Base-by-base conservation (phyloP, 2,329 filamentous ascomycete species). In the Botrytis fragariae region DNA sequence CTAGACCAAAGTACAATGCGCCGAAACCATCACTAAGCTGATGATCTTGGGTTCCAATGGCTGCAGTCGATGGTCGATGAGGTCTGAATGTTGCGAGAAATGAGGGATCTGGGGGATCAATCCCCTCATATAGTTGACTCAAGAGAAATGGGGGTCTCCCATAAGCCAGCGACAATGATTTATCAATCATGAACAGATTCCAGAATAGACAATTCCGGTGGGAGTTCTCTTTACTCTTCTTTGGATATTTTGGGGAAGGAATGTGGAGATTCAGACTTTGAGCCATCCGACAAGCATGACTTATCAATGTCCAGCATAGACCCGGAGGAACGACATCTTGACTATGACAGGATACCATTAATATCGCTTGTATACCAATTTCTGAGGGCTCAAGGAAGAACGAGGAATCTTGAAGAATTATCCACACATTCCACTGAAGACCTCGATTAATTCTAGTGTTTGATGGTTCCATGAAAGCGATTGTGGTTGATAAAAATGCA, bases 341-440 rank as follows among this genome's bases (percentile, higher is more conserved):
- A 9, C 74, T 63, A 54, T 76, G 75, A 16, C 60, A 32, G 4
- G 75, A 73, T 51, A 74, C 60, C 16, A 75, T 32, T 35, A 72
- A n/a, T 20, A 76, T 37, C 3, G 75, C 75, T 69, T 75, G 70
- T 54, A 75, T 73, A 45, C 35, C 73, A n/a, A 75, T 39, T 22
- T 68, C 74, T 25, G 67, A 70, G 32, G 74, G 69, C 35, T 76
- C 73, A 4, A 76, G 74, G 59, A 75, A 73, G 39, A 76, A 72
- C 7, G 60, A 74, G 3, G 74, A 74, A 62, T 76, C 75, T 32
- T 76, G 72, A 29, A 76, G 29, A 5, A 73, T 39, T 37, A 74
- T 54, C 75, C 74, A 76, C 5, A 63, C 74, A 59, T 76, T 76
- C 75, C 75, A 75, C 63, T 74, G 69, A 5, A 76, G 60, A 20